Evolutionary conservation across 2,329 filamentous ascomycete genomes (phyloP).

Genomic region (Epicoccum sorghinum): DNA sequence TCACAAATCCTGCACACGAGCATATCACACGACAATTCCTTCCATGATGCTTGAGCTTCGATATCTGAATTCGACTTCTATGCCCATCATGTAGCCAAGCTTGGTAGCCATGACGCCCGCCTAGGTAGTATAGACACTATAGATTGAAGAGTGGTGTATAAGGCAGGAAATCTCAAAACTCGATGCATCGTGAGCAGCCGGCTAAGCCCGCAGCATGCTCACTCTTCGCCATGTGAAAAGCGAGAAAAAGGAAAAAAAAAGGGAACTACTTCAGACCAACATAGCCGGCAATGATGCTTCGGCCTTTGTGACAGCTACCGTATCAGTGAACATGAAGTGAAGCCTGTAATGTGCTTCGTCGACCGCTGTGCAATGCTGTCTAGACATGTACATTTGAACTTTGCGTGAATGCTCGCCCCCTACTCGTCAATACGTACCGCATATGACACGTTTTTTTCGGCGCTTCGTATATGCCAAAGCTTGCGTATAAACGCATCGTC

Average conservation of each 20-base stretch:
- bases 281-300: background rate
- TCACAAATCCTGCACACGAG: too few species aligned
- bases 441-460: background rate
- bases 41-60: background rate
- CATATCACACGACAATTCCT: background rate
- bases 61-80: constrained; percentile 15
- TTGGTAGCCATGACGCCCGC: constrained; percentile 10
- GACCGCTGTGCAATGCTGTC: constrained; percentile 12
- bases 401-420: background rate
- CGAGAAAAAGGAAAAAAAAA: background rate
- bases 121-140: constrained; percentile 35
- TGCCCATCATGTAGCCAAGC: constrained; percentile 17
- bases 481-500: background rate
- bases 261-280: constrained; percentile 4
- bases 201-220: constrained; percentile 3
- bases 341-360: background rate
- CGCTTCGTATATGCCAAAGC: constrained; percentile 2
- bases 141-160: constrained; percentile 27
- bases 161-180: constrained; percentile 28
- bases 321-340: background rate
- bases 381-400: constrained; percentile 9
- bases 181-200: constrained; percentile 9
- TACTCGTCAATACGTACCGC: constrained; percentile 4
- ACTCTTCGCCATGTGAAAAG: background rate
- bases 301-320: background rate